These are phyloP conservation scores for Dalbergia cochinchinensis DNA, from an alignment of 306 rosid genomes.

Conservation along the genomic window DNA sequence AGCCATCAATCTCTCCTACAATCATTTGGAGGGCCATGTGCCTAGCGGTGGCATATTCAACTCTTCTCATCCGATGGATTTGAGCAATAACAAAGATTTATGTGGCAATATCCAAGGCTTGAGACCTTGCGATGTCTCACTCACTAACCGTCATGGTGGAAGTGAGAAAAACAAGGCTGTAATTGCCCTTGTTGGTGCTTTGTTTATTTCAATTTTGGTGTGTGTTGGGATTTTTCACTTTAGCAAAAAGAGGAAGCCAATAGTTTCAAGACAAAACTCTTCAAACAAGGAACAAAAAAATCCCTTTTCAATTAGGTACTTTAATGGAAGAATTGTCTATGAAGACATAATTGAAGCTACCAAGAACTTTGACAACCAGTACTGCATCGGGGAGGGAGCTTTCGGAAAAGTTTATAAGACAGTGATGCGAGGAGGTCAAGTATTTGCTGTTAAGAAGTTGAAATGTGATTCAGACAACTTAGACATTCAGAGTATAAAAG, in stretches of 20 bases:
- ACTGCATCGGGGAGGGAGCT: conserved; percentile 58
- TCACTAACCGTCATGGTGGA: conserved; percentile 9
- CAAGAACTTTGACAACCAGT: conserved; percentile 45
- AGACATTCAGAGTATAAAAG: conserved; percentile 42
- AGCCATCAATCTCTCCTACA: conserved; percentile 56
- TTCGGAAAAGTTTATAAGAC: conserved; percentile 57
- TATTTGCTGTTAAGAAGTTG: conserved; percentile 61
- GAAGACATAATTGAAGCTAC: conserved; percentile 57
- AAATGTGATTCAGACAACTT: conserved; percentile 48
- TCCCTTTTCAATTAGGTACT: conserved; percentile 54
- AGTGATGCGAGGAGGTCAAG: conserved; percentile 48
- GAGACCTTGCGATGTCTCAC: conserved; percentile 38
- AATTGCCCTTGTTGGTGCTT: conserved; percentile 41
- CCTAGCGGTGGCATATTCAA: conserved; percentile 53
- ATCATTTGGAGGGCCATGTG: conserved; percentile 59
- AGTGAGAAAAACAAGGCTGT: conserved; percentile 34
- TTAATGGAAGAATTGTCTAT: conserved; percentile 55
- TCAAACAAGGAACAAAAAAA: background rate
- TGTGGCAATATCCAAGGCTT: conserved; percentile 51
- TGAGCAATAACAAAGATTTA: conserved; percentile 56
- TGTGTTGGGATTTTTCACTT: conserved; percentile 27
- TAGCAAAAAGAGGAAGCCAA: conserved; percentile 34
- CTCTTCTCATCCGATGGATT: conserved; percentile 39
- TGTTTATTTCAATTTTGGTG: conserved; percentile 29
- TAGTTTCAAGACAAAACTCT: background rate